Base-by-base conservation (phyloP, 331 rosid species). In the Telfairia occidentalis region DNA sequence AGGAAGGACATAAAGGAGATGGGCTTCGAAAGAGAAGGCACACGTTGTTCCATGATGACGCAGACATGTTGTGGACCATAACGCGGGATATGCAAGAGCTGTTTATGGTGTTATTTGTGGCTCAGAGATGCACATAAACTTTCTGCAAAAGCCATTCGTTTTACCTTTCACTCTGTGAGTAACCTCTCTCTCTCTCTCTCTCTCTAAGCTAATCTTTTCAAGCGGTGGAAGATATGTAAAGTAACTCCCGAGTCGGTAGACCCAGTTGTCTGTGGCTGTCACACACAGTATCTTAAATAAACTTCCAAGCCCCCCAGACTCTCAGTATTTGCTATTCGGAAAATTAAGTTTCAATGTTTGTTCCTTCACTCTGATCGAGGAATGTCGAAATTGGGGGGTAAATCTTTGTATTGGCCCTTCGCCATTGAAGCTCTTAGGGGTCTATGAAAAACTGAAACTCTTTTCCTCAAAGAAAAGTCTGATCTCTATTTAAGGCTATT, bases 41-140 rank as follows among this genome's bases (percentile, higher is more conserved):
- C 92, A 89, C 83, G 84, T 72, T 78, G 83, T 32, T 79, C 71
- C 83, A 85, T 87, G 77, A 88, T 90, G 87, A 83, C 80, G 81
- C 70, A 34, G 74, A 42, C 45, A 67, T 63, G 76, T 43, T 46
- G 77, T 50, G 79, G 75, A 81, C 30, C 74, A 19, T 50, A 54
- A 71, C 57, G 52, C 71, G 75, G 75, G 74, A 78, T 53, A 21
- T 45, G 57, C 37, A 49, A 71, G 45, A 38, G 79, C 57, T 79
- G 75, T 61, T 79, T 70, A 53, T 73, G 45, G 82, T 65, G 23
- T 72, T 53, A 42, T 77, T 59, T 55, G 43, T 32, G 74, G 78
- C 60, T 35, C 45, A 53, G 75, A 64, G 42, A 28, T 80, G 82
- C 77, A 50, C 81, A 70, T 86, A 40, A 38, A 73, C 82, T 71